Evolutionary conservation across 2,329 filamentous ascomycete genomes (phyloP), one percentile per base, ranked within the genome.

Genomic region (Didymella exigua): DNA sequence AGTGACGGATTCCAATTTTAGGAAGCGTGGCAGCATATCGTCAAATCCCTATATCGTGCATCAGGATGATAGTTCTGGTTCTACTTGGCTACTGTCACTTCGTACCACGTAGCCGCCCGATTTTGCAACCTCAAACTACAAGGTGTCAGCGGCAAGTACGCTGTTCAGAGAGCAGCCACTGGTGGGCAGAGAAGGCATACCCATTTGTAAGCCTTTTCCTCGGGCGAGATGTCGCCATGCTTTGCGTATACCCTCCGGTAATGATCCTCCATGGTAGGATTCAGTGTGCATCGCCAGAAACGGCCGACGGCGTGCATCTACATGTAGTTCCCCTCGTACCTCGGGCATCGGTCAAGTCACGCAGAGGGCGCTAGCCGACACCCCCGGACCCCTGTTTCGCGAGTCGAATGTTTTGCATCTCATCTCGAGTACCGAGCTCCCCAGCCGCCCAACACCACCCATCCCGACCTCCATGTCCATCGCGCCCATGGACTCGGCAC

Each of bases 1-100:
- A 2, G 62, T 72, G 5, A 68, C 71, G 21, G 72, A 74, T 42
- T 75, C 63, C 36, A 76, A 67, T 16, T 68, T 70, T 48, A 78
- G 60, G 16, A 72, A 56, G 24, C 66, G 64, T 13, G 70, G 38
- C 5, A 75, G 50, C 8, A 50, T 38, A 7, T 68, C 54, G 52
- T 77, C 75, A 48, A 74, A 71, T 44, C 68, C 66, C 71, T 75
- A 43, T 2, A n/a, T 2, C 4, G 3, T 3, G 19, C 5, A 19
- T 36, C n/a, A 36, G n/a, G 4, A 21, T 2, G 14, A 1, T 3
- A 23, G 19, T 1, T 37, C 10, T 23, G 19, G 3, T 21, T 37
- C 10, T 23, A 10, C 2, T 21, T 10, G 9, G 10, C 13, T 14
- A 18, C 9, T 11, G 9, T 21, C 16, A 3, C 5, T 21, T 9